phyloP scores from a whole-genome alignment of 1,284 basidiomycete genomes.

The Dichomitus squalens region DNA sequence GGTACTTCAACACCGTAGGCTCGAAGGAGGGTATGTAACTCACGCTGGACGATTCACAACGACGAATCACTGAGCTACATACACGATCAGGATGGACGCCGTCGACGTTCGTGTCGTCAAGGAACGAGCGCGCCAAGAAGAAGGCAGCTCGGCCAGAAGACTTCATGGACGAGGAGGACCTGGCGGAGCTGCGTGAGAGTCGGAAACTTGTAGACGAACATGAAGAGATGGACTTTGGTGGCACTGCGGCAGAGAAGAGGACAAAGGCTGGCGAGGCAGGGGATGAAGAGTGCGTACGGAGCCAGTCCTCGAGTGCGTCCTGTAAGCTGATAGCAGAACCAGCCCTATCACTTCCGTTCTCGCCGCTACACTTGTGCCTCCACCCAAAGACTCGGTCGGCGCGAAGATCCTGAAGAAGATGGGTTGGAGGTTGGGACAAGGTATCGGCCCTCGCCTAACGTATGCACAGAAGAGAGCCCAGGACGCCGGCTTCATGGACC shows the following conservation, averaged over 20 bases:
- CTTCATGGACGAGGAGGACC: constrained; percentile 99
- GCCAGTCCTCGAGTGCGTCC: neutral
- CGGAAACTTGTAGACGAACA: constrained; percentile 76
- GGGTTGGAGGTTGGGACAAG: constrained; percentile 94
- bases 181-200: constrained; percentile 78
- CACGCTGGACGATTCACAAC: neutral
- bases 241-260: constrained; percentile 52
- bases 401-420: constrained; percentile 89
- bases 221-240: constrained; percentile 72
- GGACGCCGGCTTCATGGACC: constrained; percentile 49
- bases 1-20: constrained; percentile 96
- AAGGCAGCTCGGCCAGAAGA: constrained; percentile 76
- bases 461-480: constrained; percentile 75
- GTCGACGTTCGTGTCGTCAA: constrained; percentile 87
- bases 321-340: neutral
- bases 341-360: constrained; percentile 67
- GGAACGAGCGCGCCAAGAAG: constrained; percentile 67
- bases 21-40: constrained; percentile 82
- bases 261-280: constrained; percentile 34
- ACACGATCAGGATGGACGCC: constrained; percentile 85
- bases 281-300: constrained; percentile 61
- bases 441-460: constrained; percentile 90
- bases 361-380: constrained; percentile 60
- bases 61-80: neutral
- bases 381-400: constrained; percentile 73